A percentile compares a stretch with the other conserved stretches of the same genome.
phyloP scores from a whole-genome alignment of 352 stramenopile genomes.

The Pythium oligandrum region DNA sequence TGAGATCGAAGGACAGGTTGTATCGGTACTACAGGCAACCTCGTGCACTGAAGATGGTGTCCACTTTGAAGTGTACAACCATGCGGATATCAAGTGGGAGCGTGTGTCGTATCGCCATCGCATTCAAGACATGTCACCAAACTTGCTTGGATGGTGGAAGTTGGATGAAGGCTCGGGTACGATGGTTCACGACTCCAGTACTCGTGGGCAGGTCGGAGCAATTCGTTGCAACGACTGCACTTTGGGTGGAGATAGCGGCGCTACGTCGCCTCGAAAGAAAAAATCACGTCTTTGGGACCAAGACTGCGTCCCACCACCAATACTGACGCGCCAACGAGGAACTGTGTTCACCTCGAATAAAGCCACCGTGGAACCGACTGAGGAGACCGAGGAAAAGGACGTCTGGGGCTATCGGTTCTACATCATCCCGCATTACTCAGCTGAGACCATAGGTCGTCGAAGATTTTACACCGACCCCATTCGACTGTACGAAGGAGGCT shows the following conservation, averaged over 20 bases:
- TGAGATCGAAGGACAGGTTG: slow-evolving; percentile 8
- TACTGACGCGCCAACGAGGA: neutral
- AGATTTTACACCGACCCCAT: slow-evolving; percentile 35
- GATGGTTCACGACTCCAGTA: slow-evolving; percentile 35
- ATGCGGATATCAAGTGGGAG: slow-evolving; percentile 42
- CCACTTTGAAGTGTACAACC: slow-evolving; percentile 62
- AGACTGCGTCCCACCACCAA: slow-evolving; percentile 5
- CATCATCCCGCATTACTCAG: slow-evolving; percentile 64
- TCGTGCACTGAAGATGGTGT: slow-evolving; percentile 21
- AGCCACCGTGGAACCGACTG: neutral
- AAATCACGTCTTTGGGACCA: slow-evolving; percentile 14
- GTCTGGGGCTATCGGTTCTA: slow-evolving; percentile 72
- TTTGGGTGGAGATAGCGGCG: neutral
- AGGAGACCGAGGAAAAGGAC: neutral
- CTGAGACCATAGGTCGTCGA: slow-evolving; percentile 40
- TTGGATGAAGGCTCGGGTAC: slow-evolving; percentile 44
- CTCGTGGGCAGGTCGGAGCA: slow-evolving; percentile 6
- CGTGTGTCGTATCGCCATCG: slow-evolving; percentile 55
- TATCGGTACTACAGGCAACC: slow-evolving; percentile 31
- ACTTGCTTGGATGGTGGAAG: slow-evolving; percentile 52
- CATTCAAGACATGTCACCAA: slow-evolving; percentile 48
- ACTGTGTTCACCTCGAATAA: too few relatives aligned
- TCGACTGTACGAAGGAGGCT: slow-evolving; percentile 5
- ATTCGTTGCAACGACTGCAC: slow-evolving; percentile 12
- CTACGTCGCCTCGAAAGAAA: slow-evolving; percentile 5